Base-by-base conservation (phyloP, 768 basidiomycete genomes). In the Mycena leptocephala region DNA sequence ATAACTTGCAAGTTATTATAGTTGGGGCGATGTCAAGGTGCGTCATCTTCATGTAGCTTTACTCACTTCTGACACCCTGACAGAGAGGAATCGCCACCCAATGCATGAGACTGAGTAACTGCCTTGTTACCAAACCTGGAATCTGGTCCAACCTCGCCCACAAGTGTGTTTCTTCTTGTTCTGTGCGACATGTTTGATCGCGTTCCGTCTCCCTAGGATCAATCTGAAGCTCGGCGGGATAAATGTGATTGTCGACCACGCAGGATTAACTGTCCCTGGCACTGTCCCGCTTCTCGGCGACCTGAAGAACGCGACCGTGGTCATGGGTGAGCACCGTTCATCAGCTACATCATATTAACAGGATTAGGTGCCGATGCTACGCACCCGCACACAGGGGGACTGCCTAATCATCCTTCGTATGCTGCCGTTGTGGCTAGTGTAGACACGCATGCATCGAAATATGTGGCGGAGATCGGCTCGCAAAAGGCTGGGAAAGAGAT, bases 151-250 rank as follows among this genome's bases (percentile, higher is more conserved):
- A 96, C 72, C 92, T 95, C 5, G 92, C 90, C 76, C 83, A 96
- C 39, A 96, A 96, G 95, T 95, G 65, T 78, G 91, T 83, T 67
- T 76, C 83, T 61, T 26, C 10, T 18, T 56, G 41, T 59, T 41
- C 32, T n/a, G n/a, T n/a, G n/a, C n/a, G n/a, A 2, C 39, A 56
- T 39, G 72, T 70, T 22, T 37, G 75, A 70, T 35, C 16, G 26
- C 58, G 53, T 33, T 26, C 64, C 41, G 46, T 28, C 16, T 28
- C n/a, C 22, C 30, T 33, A 96, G 95, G 82, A 89, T 96, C 77
- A 96, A 96, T 74, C 94, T 95, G 28, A 96, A 96, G 82, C 87
- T 96, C 0, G 95, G 95, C 16, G 95, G 95, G 2, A 93, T 95
- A 80, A 96, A 96, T 80, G 90, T 91, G 0, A 87, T 96, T 35